Base-by-base conservation (phyloP, 371 early-diverging fungal genomes). In the Mortierella sp. region DNA sequence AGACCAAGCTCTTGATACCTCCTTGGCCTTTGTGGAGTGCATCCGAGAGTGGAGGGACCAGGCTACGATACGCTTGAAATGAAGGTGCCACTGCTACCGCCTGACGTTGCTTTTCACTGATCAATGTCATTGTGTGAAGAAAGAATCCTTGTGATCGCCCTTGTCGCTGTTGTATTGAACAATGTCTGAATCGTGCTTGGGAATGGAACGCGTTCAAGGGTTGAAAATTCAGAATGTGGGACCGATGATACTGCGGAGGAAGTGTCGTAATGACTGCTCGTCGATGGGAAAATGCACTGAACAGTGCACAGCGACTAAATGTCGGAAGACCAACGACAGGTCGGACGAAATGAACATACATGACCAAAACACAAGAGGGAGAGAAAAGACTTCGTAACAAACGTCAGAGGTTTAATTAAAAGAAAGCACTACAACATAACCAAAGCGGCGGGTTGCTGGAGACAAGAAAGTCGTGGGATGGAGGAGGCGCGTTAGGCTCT, bases 1-100 rank as follows among this genome's bases (percentile, higher is more conserved):
- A 48, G n/a, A 46, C 51, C 58, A 63, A 16, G 14, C 12, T 16
- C 15, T 23, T 50, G 26, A 51, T 82, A 92, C 94, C 95, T 70
- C 92, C 90, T 84, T 96, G 96, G 37, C 97, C 97, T 80, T 97
- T 97, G 83, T 92, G 93, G 55, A 94, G 75, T 47, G 83, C 75
- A 30, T 65, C 63, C 5, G 87, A 81, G 44, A 95, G 88, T 18
- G 93, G 92, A 19, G 94, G 96, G 62, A 96, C 85, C 14, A 95
- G 80, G 56, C 88, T 84, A 12, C 88, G 84, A 19, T 76, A 76
- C 15, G 64, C 62, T 12, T 60, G 9, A 56, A 67, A 76, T 26
- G 64, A 56, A 11, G 77, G 72, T 21, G 60, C 21, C 44, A 64
- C 46, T 0, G 64, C 60, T 0, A 37, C 3, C 9, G 67, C 64